Conservation (phyloP, 2,329 filamentous ascomycete genomes). For the Arthrobotrys entomopaga region DNA sequence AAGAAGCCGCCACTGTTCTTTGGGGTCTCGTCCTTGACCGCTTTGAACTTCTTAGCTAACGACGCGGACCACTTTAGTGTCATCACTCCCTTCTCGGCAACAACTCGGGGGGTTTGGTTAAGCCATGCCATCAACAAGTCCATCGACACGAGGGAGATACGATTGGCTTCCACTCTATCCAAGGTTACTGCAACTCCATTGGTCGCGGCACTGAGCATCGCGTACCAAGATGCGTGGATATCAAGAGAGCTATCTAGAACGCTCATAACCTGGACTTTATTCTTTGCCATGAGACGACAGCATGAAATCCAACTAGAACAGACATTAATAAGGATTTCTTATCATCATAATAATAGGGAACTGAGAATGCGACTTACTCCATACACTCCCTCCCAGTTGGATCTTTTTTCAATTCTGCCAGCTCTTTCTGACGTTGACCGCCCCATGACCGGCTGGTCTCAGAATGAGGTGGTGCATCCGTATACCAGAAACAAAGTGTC, state of each 20-base stretch:
- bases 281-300: slow-evolving; percentile 45
- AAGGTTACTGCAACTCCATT: slow-evolving; percentile 42
- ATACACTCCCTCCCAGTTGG: slow-evolving; percentile 46
- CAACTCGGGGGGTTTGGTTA: slow-evolving; percentile 24
- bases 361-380: slow-evolving; percentile 26
- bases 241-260: slow-evolving; percentile 33
- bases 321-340: no score
- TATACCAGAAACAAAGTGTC: slow-evolving; percentile 66
- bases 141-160: slow-evolving; percentile 47
- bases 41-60: slow-evolving; percentile 49
- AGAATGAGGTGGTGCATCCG: slow-evolving; percentile 66
- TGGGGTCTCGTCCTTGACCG: slow-evolving; percentile 48
- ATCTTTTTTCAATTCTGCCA: slow-evolving; percentile 48
- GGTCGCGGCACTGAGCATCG: slow-evolving; percentile 43
- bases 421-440: slow-evolving; percentile 60
- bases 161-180: slow-evolving; percentile 25
- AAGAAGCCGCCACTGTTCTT: slow-evolving; percentile 51
- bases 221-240: slow-evolving; percentile 50
- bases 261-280: slow-evolving; percentile 51
- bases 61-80: slow-evolving; percentile 38
- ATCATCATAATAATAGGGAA: background rate
- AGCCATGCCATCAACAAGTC: slow-evolving; percentile 53
- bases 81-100: slow-evolving; percentile 36
- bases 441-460: slow-evolving; percentile 59
- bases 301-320: slow-evolving; percentile 47